Conservation (phyloP, 306 rosid genomes). For the Glycyrrhiza uralensis region DNA sequence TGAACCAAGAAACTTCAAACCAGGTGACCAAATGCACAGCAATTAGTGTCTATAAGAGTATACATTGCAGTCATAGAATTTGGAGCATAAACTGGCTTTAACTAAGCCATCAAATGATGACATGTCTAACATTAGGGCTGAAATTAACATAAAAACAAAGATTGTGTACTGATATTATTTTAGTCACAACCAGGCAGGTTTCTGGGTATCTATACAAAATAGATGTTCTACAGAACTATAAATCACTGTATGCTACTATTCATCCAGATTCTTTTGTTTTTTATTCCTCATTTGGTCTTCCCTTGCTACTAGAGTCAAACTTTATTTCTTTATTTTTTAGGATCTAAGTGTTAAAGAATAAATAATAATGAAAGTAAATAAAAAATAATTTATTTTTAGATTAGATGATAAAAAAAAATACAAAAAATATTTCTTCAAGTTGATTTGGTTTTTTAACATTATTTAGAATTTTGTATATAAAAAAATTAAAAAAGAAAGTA, state of each 20-base stretch:
- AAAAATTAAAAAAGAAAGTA: background rate
- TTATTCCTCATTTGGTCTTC: background rate
- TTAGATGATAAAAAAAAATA: background rate
- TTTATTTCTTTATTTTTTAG: background rate
- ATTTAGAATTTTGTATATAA: background rate
- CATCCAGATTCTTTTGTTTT: background rate
- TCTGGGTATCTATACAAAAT: background rate
- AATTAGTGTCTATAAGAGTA: conserved; percentile 35
- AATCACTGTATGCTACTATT: background rate
- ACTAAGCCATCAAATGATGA: conserved; percentile 6
- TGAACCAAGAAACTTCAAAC: conserved; percentile 53
- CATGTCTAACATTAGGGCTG: conserved; percentile 4
- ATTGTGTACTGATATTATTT: background rate
- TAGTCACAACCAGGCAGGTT: background rate
- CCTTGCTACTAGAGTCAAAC: background rate
- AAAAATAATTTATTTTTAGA: background rate
- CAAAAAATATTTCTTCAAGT: background rate
- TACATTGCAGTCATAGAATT: conserved; percentile 17
- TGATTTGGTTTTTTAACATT: background rate
- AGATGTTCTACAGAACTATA: background rate
- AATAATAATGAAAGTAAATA: too few species aligned
- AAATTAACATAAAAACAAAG: background rate
- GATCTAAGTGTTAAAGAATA: too few species aligned
- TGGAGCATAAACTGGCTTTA: conserved; percentile 16
- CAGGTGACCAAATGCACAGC: conserved; percentile 28